Percentiles rank a stretch among this genome's conserved stretches.
Evolutionary conservation across 1,139 yeast species (phyloP).

Genomic region (Scheffersomyces cryptocercus): DNA sequence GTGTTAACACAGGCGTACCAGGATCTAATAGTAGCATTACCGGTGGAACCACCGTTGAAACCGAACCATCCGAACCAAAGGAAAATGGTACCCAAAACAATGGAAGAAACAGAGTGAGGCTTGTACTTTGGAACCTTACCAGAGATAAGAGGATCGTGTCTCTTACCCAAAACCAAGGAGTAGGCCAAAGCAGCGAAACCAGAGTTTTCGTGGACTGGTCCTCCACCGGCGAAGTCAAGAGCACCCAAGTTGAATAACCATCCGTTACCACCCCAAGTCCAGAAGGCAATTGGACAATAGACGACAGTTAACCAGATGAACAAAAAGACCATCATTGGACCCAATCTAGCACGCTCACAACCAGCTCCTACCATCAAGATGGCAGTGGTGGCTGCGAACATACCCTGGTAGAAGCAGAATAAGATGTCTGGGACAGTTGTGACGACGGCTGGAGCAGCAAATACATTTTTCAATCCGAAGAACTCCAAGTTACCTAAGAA

Average conservation of each 20-base stretch:
- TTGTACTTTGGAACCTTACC: slow-evolving; percentile 80
- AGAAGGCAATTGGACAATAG: slow-evolving; percentile 90
- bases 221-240: slow-evolving; percentile 97
- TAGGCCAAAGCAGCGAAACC: slow-evolving; percentile 95
- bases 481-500: slow-evolving; percentile 80
- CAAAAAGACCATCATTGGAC: slow-evolving; percentile 93
- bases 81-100: slow-evolving; percentile 91
- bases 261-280: slow-evolving; percentile 95
- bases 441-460: slow-evolving; percentile 78
- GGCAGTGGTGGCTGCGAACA: slow-evolving; percentile 93
- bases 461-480: slow-evolving; percentile 75
- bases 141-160: slow-evolving; percentile 76
- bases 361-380: slow-evolving; percentile 96
- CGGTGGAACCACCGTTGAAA: slow-evolving; percentile 96
- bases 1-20: slow-evolving; percentile 94
- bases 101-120: slow-evolving; percentile 87
- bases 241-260: slow-evolving; percentile 85
- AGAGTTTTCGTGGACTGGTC: slow-evolving; percentile 93
- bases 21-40: slow-evolving; percentile 86
- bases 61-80: slow-evolving; percentile 99
- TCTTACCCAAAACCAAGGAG: slow-evolving; percentile 86
- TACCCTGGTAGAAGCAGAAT: slow-evolving; percentile 89
- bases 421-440: slow-evolving; percentile 78
- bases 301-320: slow-evolving; percentile 96
- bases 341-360: slow-evolving; percentile 93